phyloP scores from a whole-genome alignment of 441 rosid species.

The Biscutella laevigata region DNA sequence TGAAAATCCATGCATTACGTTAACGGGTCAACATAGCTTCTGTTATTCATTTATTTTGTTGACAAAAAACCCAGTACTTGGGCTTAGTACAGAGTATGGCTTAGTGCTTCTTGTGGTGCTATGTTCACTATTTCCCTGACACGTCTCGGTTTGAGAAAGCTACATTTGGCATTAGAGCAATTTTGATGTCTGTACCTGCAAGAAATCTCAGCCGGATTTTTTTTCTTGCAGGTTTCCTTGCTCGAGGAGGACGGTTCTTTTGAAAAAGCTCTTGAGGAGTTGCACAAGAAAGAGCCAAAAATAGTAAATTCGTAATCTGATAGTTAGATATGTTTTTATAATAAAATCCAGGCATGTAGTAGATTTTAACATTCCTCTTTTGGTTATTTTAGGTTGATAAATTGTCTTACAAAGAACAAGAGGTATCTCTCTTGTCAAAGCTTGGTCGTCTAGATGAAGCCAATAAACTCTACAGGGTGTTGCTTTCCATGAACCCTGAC shows the following conservation, averaged over 20 bases:
- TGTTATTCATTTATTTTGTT: not conserved
- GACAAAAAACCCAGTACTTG: not conserved
- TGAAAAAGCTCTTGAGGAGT: conserved; percentile 72
- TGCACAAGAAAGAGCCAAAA: conserved; percentile 64
- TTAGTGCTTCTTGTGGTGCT: not conserved
- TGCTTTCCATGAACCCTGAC: conserved; percentile 94
- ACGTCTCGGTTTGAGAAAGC: conserved; percentile 4
- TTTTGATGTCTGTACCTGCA: conserved; percentile 2
- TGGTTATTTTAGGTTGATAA: conserved; percentile 65
- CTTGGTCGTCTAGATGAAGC: conserved; percentile 74
- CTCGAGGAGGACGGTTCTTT: conserved; percentile 70
- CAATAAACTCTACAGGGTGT: conserved; percentile 53
- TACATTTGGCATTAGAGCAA: conserved; percentile 1
- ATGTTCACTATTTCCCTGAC: not conserved
- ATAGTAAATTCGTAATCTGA: conserved; percentile 45
- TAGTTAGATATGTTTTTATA: not conserved
- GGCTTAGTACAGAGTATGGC: not conserved
- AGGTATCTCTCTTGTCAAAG: conserved; percentile 75
- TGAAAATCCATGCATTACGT: not conserved
- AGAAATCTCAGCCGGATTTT: not conserved
- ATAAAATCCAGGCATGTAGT: not conserved
- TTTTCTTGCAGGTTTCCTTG: conserved; percentile 57
- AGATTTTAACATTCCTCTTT: conserved; percentile 19
- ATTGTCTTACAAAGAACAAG: conserved; percentile 76
- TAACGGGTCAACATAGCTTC: not conserved